phyloP scores from a whole-genome alignment of 2,329 filamentous ascomycete species.

The Orbilia ellipsospora region DNA sequence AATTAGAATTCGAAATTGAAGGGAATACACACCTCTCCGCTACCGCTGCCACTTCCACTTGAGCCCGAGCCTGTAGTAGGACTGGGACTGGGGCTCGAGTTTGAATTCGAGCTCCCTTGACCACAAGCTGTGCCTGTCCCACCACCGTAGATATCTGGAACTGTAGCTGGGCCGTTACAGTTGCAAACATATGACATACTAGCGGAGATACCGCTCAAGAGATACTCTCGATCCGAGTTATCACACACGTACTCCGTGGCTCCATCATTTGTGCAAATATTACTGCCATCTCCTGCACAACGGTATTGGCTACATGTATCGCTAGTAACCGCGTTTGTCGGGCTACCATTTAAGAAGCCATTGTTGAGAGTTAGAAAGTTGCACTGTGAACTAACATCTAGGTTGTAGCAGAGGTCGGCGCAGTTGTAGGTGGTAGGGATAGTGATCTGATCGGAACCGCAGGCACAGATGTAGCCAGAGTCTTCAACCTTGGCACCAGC shows the following conservation, averaged over 20 bases:
- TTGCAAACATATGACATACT: conserved; percentile 1
- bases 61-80: not conserved
- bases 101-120: not conserved
- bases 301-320: not conserved
- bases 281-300: conserved; percentile 1
- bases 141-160: not conserved
- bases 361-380: not conserved
- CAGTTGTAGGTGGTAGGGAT: not conserved
- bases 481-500: not conserved
- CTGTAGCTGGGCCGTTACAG: not conserved
- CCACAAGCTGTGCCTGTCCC: not conserved
- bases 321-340: not conserved
- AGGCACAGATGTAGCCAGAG: conserved; percentile 3
- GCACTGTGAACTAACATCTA: not conserved
- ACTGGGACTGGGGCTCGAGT: not conserved
- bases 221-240: not conserved
- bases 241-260: not conserved
- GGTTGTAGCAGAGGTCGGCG: not conserved
- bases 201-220: not conserved
- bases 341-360: not conserved
- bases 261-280: not conserved
- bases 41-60: not conserved
- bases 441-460: not conserved
- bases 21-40: not conserved
- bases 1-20: not conserved